These are phyloP conservation scores for Populus ilicifolia DNA, from an alignment of 345 rosid species.

Conservation along the genomic window DNA sequence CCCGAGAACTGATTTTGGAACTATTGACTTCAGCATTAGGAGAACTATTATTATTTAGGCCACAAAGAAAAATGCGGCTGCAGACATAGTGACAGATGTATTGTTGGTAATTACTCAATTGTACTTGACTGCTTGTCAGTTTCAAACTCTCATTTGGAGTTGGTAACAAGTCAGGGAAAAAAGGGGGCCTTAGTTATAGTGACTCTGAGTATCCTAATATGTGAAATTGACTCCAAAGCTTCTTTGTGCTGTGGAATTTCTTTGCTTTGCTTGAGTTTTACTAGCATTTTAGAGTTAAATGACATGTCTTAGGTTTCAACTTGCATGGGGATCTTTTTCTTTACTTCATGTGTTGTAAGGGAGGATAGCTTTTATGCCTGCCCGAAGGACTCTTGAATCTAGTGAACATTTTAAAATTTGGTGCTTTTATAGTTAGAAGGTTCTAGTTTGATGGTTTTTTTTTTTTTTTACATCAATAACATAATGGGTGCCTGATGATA, in stretches of 20 bases:
- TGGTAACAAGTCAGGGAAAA: not conserved
- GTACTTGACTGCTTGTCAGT: not conserved
- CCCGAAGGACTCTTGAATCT: not conserved
- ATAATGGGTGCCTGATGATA: not conserved
- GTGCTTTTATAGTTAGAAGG: no score
- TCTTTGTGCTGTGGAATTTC: not conserved
- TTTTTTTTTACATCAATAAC: not conserved
- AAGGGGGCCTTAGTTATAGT: not conserved
- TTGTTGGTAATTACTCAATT: not conserved
- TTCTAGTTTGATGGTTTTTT: not conserved
- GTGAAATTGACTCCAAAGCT: not conserved
- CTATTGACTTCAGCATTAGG: not conserved
- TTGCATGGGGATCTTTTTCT: not conserved
- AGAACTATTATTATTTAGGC: not conserved
- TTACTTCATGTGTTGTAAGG: not conserved
- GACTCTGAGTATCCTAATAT: not conserved
- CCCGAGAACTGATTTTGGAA: not conserved
- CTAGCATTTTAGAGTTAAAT: not conserved
- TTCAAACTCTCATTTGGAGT: not conserved
- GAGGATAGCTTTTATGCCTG: not conserved
- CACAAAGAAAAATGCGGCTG: not conserved
- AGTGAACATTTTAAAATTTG: not conserved
- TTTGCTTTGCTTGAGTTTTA: not conserved
- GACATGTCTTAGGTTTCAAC: not conserved
- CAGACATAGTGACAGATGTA: not conserved